These are phyloP conservation scores for Thelephora terrestris DNA, from an alignment of 1,284 basidiomycete genomes.

Conservation along the genomic window DNA sequence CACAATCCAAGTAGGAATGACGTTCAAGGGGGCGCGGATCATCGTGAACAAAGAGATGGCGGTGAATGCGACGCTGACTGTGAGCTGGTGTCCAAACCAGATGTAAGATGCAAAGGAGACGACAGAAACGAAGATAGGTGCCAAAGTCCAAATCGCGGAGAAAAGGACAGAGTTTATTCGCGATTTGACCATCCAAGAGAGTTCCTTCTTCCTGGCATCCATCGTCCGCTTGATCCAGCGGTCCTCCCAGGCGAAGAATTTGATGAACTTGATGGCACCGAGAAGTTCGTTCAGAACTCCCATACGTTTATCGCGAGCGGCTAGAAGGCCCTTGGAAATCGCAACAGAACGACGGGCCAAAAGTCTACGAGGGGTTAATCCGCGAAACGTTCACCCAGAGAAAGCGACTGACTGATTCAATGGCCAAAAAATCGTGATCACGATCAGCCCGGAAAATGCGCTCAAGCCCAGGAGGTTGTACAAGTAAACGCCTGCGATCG, in stretches of 20 bases:
- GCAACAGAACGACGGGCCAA: slow-evolving; percentile 42
- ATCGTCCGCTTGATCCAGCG: slow-evolving; percentile 57
- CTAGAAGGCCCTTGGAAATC: slow-evolving; percentile 66
- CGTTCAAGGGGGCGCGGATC: slow-evolving; percentile 61
- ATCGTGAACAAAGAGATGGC: slow-evolving; percentile 65
- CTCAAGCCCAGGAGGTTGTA: slow-evolving; percentile 81
- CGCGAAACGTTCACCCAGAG: too few species aligned
- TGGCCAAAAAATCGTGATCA: slow-evolving; percentile 68
- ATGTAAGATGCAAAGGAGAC: slow-evolving; percentile 60
- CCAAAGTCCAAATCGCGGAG: slow-evolving; percentile 49
- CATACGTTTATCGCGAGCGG: slow-evolving; percentile 79
- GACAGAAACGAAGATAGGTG: slow-evolving; percentile 62
- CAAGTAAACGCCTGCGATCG: slow-evolving; percentile 66
- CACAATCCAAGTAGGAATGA: slow-evolving; percentile 60
- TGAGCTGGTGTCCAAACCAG: slow-evolving; percentile 52
- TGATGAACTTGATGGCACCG: slow-evolving; percentile 74
- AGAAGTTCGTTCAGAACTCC: slow-evolving; percentile 81
- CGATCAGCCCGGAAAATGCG: slow-evolving; percentile 77
- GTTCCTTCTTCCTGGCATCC: slow-evolving; percentile 48
- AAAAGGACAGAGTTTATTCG: slow-evolving; percentile 59
- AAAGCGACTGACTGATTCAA: slow-evolving; percentile 50
- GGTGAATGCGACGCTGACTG: slow-evolving; percentile 62
- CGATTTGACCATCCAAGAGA: slow-evolving; percentile 66
- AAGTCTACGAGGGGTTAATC: not conserved
- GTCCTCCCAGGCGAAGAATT: slow-evolving; percentile 80